phyloP scores from a whole-genome alignment of 2,329 filamentous ascomycete species.

The Colletotrichum sp. region DNA sequence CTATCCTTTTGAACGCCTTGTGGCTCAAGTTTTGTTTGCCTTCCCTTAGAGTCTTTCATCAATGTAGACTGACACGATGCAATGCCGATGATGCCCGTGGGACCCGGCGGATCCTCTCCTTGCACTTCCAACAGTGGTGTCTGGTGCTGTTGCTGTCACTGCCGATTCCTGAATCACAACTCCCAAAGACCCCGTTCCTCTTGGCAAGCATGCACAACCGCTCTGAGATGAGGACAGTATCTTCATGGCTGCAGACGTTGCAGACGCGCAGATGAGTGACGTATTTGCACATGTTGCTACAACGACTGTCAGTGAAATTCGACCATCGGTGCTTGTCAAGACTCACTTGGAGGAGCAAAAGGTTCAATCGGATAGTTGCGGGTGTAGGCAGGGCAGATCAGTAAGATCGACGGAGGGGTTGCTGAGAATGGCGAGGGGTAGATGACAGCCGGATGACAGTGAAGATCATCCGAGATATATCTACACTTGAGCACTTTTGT shows the following conservation, averaged over 20 bases:
- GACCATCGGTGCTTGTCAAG: too few species aligned
- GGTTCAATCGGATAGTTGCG: neutral
- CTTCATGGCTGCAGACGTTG: slow-evolving; percentile 34
- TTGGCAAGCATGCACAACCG: slow-evolving; percentile 32
- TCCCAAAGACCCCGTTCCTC: slow-evolving; percentile 37
- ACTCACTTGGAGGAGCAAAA: neutral
- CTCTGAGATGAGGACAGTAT: slow-evolving; percentile 43
- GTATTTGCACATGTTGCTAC: slow-evolving; percentile 39
- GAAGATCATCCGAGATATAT: neutral
- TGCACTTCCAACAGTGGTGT: slow-evolving; percentile 41
- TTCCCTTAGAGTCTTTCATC: neutral
- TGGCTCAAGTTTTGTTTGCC: neutral
- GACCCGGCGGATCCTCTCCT: slow-evolving; percentile 26
- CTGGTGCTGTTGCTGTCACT: slow-evolving; percentile 31
- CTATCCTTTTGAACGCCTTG: neutral
- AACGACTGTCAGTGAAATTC: neutral
- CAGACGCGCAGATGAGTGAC: slow-evolving; percentile 39
- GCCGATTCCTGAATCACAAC: slow-evolving; percentile 35
- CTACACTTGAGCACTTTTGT: neutral
- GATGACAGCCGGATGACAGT: neutral
- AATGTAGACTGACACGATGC: slow-evolving; percentile 6
- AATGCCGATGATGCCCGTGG: neutral
- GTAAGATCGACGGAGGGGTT: neutral
- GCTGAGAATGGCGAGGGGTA: neutral
- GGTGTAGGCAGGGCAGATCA: neutral